Conservation (phyloP, 1,284 basidiomycete genomes). For the Cryptococcus hybrid region DNA sequence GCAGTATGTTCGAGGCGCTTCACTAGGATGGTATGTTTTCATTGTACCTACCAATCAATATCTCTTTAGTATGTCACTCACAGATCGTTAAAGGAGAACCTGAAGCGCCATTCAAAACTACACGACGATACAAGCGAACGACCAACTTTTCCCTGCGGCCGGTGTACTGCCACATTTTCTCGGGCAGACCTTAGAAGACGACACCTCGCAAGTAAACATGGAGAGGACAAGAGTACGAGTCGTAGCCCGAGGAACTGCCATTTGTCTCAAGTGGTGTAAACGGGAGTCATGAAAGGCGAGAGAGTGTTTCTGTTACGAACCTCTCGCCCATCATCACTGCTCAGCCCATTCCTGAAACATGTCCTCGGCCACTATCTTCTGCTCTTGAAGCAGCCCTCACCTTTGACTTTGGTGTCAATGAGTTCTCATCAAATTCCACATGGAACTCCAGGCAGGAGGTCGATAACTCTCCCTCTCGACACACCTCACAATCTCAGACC, state of each 20-base stretch:
- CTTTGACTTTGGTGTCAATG: background rate
- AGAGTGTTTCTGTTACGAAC: too few species aligned
- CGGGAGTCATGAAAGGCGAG: too few species aligned
- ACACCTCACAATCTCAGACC: background rate
- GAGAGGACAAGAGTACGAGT: background rate
- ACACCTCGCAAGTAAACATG: background rate
- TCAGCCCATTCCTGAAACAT: background rate
- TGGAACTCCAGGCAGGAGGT: background rate
- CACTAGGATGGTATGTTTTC: background rate
- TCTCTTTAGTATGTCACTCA: too few species aligned
- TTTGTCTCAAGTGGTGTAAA: too few species aligned
- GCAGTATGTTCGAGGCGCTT: background rate
- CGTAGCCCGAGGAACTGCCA: too few species aligned
- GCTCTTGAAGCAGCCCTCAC: background rate
- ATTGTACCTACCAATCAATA: background rate
- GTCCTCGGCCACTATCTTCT: background rate
- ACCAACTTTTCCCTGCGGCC: background rate
- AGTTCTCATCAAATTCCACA: background rate
- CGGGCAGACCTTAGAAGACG: background rate
- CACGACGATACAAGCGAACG: slow-evolving; percentile 1
- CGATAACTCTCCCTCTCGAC: background rate
- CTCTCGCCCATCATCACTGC: background rate
- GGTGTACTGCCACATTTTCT: background rate
- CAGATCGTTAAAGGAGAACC: background rate
- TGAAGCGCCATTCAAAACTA: slow-evolving; percentile 1